Percentiles rank a stretch among this genome's conserved stretches.
phyloP scores from a whole-genome alignment of 2,329 filamentous ascomycete species.

The Pseudophaeomoniella oleicola region DNA sequence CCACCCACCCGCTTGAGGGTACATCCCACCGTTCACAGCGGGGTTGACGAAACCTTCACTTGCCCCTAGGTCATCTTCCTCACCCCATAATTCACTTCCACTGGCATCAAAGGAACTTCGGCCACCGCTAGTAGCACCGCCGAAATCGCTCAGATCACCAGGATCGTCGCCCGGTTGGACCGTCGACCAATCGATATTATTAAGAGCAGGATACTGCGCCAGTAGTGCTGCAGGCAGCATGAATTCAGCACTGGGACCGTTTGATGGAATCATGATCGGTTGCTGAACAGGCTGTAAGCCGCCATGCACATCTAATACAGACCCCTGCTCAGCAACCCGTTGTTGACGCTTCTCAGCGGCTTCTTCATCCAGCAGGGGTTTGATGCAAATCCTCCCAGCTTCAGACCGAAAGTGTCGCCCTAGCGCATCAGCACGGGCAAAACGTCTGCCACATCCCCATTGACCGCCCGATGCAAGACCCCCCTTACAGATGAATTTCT shows the following conservation, averaged over 20 bases:
- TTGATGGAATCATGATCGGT: constrained; percentile 45
- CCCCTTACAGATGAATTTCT: constrained; percentile 95
- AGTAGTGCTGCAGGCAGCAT: constrained; percentile 74
- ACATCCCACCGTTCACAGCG: neutral
- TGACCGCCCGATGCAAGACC: constrained; percentile 62
- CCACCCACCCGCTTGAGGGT: neutral
- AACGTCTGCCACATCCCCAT: constrained; percentile 88
- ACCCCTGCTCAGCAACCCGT: constrained; percentile 59
- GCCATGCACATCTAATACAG: constrained; percentile 18
- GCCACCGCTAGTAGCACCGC: constrained; percentile 25
- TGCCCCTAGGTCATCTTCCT: neutral
- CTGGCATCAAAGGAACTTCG: neutral
- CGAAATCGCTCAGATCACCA: constrained; percentile 43
- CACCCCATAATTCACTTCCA: neutral
- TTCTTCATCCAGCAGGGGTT: constrained; percentile 92
- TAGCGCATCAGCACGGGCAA: constrained; percentile 87
- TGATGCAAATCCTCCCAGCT: constrained; percentile 90
- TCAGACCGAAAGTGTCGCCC: constrained; percentile 92
- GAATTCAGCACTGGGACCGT: constrained; percentile 44
- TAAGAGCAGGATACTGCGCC: constrained; percentile 86
- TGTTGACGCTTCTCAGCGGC: constrained; percentile 63
- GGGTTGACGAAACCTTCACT: neutral
- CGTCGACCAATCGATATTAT: constrained; percentile 72
- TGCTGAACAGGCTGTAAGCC: constrained; percentile 39
- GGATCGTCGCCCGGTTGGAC: constrained; percentile 52